These are phyloP conservation scores for Aspergillus niger DNA, from an alignment of 2,329 filamentous ascomycete species.

Conservation along the genomic window DNA sequence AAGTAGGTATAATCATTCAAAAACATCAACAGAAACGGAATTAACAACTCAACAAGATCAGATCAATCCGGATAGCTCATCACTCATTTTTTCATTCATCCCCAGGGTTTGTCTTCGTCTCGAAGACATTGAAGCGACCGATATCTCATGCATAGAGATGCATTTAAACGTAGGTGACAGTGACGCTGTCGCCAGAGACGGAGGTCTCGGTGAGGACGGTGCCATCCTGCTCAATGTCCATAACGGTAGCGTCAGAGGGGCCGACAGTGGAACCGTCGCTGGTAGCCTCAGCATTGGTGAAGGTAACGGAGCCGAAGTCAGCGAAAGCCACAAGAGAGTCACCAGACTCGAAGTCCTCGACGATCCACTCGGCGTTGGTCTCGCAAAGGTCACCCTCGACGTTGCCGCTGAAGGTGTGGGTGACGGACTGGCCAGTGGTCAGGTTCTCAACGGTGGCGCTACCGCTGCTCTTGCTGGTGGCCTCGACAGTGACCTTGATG, in stretches of 20 bases:
- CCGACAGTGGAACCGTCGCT: constrained; percentile 32
- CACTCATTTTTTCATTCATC: constrained; percentile 7
- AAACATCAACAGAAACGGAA: neutral
- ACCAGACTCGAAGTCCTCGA: constrained; percentile 44
- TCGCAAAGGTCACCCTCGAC: constrained; percentile 49
- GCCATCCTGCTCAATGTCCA: constrained; percentile 49
- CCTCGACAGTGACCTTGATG: constrained; percentile 46
- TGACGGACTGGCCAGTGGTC: constrained; percentile 53
- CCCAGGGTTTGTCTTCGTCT: neutral
- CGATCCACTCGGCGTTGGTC: constrained; percentile 63
- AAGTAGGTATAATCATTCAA: constrained; percentile 4
- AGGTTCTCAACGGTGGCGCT: constrained; percentile 53
- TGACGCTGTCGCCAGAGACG: constrained; percentile 25
- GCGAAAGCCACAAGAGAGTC: constrained; percentile 47
- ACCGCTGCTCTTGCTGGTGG: constrained; percentile 46
- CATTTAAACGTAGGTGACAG: constrained; percentile 27
- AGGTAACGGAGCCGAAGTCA: constrained; percentile 52
- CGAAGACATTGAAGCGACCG: neutral
- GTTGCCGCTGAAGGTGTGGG: constrained; percentile 52
- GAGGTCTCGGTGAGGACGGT: constrained; percentile 36
- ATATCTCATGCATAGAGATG: neutral
- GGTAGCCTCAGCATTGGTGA: constrained; percentile 45
- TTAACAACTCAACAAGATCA: constrained; percentile 2
- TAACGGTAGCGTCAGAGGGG: constrained; percentile 42
- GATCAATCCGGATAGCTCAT: constrained; percentile 6